Conservation (phyloP, 2,329 filamentous ascomycete genomes). For the Scolecobasidium constrictum region DNA sequence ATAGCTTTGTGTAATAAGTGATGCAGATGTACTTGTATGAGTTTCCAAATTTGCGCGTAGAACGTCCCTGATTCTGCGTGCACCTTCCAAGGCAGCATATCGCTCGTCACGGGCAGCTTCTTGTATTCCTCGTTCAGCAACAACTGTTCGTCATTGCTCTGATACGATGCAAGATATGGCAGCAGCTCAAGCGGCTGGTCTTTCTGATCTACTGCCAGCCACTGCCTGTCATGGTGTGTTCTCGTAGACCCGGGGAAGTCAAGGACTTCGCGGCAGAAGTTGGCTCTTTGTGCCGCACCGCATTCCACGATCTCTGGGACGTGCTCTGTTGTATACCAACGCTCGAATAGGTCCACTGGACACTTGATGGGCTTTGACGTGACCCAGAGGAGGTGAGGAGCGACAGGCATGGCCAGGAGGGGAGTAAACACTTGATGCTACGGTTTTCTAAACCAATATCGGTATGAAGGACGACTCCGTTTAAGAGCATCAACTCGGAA, state of each 20-base stretch:
- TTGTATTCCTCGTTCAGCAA: background rate
- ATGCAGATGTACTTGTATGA: no score
- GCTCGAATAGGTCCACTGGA: slow-evolving; percentile 5
- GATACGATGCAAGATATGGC: slow-evolving; percentile 1
- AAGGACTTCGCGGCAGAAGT: background rate
- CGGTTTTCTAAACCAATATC: no score
- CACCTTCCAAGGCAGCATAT: background rate
- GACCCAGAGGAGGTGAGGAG: slow-evolving; percentile 10
- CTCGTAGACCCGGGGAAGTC: background rate
- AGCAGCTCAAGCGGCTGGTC: background rate
- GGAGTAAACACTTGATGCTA: no score
- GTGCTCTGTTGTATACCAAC: slow-evolving; percentile 12
- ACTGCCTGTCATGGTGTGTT: background rate
- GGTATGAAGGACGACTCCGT: no score
- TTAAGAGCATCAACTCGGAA: no score
- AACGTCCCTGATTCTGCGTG: background rate
- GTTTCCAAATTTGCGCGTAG: background rate
- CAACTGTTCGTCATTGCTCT: background rate
- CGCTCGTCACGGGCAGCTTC: background rate
- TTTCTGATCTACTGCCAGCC: background rate
- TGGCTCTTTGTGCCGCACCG: background rate
- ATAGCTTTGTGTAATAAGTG: no score
- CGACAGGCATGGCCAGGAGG: background rate
- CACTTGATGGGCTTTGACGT: slow-evolving; percentile 8
- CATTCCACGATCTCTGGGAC: slow-evolving; percentile 11